A percentile compares a stretch with the other conserved stretches of the same genome.
Evolutionary conservation across 495 filamentous ascomycete species (phyloP).

Genomic region (Penicillium waksmanii): DNA sequence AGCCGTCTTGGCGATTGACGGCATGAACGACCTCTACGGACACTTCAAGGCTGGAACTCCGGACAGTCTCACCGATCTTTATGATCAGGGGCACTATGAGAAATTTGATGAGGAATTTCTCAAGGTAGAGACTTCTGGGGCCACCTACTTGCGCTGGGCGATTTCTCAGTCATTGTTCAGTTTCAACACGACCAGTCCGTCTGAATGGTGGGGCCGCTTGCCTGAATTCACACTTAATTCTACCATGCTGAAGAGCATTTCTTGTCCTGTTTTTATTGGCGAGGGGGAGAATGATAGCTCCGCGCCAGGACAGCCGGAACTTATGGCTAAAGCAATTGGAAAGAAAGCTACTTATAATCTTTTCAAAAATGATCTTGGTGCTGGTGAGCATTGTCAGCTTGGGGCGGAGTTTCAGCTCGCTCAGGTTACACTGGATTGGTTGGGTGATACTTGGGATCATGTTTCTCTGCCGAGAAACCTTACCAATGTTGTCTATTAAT

Average conservation of each 20-base stretch:
- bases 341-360: background rate
- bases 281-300: background rate
- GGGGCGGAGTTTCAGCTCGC: background rate
- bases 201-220: background rate
- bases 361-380: background rate
- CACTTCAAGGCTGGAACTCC: background rate
- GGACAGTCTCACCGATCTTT: background rate
- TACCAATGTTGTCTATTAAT: background rate
- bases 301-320: background rate
- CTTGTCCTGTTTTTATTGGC: background rate
- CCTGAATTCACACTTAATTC: background rate
- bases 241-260: background rate
- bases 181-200: background rate
- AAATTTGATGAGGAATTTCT: background rate
- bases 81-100: background rate
- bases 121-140: background rate
- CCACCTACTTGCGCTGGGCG: background rate
- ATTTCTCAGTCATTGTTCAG: background rate
- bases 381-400: background rate
- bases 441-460: background rate
- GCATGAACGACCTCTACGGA: constrained; percentile 19
- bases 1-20: constrained; percentile 42
- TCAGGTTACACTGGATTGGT: background rate
- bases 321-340: background rate
- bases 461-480: background rate